These are phyloP conservation scores for Bothriochloa decipiens DNA, from an alignment of 176 grass and related monocot genomes.

Conservation along the genomic window DNA sequence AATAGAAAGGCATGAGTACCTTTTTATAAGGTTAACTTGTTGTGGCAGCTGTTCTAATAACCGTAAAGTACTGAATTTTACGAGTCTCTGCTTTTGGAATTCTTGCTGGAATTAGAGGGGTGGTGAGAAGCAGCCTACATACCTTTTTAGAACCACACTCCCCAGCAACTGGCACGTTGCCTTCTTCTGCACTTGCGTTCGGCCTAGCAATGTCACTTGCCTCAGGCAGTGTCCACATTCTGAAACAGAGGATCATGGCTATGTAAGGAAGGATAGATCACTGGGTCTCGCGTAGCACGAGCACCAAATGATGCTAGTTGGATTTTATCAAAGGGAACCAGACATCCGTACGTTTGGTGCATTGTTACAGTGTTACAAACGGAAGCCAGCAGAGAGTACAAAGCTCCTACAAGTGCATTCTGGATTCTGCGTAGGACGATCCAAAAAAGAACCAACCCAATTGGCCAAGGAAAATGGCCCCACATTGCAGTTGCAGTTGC, in stretches of 20 bases:
- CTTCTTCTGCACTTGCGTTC: constrained; percentile 44
- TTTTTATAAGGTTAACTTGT: too few relatives aligned
- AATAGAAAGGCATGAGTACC: constrained; percentile 9
- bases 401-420: neutral
- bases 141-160: constrained; percentile 77
- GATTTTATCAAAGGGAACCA: constrained; percentile 9
- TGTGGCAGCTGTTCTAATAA: too few relatives aligned
- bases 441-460: neutral
- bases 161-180: constrained; percentile 39
- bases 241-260: constrained; percentile 35
- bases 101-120: neutral
- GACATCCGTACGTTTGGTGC: neutral
- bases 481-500: neutral
- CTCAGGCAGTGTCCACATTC: constrained; percentile 91
- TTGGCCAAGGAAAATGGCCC: neutral
- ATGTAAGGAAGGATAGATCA: neutral
- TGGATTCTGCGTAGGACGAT: constrained; percentile 15
- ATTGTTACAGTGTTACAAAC: neutral
- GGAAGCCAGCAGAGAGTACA: constrained; percentile 28
- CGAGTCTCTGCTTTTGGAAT: neutral
- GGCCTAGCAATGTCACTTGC: constrained; percentile 60
- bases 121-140: neutral
- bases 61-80: neutral
- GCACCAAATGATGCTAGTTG: neutral
- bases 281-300: neutral